Percentiles rank a stretch among this genome's conserved stretches.
phyloP scores from a whole-genome alignment of 768 basidiomycete species.

The Boletus huronensis region DNA sequence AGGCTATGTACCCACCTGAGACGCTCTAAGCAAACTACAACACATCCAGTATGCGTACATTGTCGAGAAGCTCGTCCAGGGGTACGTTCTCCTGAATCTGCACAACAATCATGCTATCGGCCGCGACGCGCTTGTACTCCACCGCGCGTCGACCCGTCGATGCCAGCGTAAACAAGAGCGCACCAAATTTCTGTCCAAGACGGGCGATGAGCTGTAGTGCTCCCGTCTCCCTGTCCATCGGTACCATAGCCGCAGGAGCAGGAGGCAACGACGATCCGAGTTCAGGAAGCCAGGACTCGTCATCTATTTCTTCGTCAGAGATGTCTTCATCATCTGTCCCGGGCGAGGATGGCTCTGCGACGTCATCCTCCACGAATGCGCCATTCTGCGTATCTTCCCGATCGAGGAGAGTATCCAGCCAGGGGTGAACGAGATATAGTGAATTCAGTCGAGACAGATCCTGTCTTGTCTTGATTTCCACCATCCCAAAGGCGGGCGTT shows the following conservation, averaged over 20 bases:
- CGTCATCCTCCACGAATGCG: not conserved
- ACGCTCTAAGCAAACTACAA: no score
- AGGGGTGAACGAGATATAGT: constrained; percentile 2
- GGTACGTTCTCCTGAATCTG: not conserved
- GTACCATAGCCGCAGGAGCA: not conserved
- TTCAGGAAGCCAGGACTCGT: not conserved
- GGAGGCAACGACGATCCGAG: not conserved
- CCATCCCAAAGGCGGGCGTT: not conserved
- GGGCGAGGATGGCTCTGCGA: not conserved
- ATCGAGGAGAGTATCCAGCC: constrained; percentile 1
- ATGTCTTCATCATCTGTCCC: not conserved
- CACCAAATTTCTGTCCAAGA: not conserved
- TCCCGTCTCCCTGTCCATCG: not conserved
- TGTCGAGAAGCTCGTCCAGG: not conserved
- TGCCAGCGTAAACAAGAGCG: not conserved
- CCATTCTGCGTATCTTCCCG: not conserved
- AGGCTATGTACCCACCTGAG: no score
- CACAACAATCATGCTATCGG: not conserved
- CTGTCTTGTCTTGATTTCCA: not conserved
- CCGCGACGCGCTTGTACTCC: constrained; percentile 5
- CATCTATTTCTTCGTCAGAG: not conserved
- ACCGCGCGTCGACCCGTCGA: not conserved
- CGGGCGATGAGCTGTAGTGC: not conserved
- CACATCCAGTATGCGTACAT: constrained; percentile 1
- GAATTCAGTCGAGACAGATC: not conserved